These are phyloP conservation scores for Exidia glandulosa DNA, from an alignment of 768 basidiomycete genomes.

Conservation along the genomic window DNA sequence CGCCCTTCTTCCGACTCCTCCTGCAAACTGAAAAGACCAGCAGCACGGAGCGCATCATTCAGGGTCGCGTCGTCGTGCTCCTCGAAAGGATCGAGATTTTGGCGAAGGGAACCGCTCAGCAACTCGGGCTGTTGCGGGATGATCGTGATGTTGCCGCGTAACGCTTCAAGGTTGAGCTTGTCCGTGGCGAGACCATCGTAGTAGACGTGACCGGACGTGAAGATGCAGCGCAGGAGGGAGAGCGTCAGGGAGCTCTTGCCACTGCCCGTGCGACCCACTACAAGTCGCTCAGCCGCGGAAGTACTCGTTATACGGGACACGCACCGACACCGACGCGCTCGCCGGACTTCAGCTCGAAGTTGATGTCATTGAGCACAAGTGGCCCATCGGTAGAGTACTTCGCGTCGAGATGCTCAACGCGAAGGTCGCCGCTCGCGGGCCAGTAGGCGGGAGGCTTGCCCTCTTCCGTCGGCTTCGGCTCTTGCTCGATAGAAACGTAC, in stretches of 20 bases:
- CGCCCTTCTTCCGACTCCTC: slow-evolving; percentile 23
- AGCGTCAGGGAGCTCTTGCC: slow-evolving; percentile 46
- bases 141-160: slow-evolving; percentile 45
- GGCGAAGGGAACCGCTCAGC: slow-evolving; percentile 43
- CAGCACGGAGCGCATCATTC: slow-evolving; percentile 36
- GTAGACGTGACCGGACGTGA: slow-evolving; percentile 41
- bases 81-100: slow-evolving; percentile 51
- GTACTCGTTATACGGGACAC: slow-evolving; percentile 6
- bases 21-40: slow-evolving; percentile 35
- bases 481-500: slow-evolving; percentile 48
- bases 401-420: slow-evolving; percentile 41
- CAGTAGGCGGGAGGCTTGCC: slow-evolving; percentile 53
- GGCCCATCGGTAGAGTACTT: slow-evolving; percentile 42
- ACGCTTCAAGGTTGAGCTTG: slow-evolving; percentile 39
- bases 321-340: slow-evolving; percentile 46
- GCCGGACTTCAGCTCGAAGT: slow-evolving; percentile 41
- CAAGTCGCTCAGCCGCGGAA: neutral
- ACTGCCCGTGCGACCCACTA: slow-evolving; percentile 50
- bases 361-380: slow-evolving; percentile 43
- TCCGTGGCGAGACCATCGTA: slow-evolving; percentile 43
- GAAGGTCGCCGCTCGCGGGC: slow-evolving; percentile 47
- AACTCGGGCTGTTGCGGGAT: slow-evolving; percentile 50
- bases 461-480: slow-evolving; percentile 27
- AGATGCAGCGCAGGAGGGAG: slow-evolving; percentile 44
- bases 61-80: slow-evolving; percentile 42